These are phyloP conservation scores for Cinnamomum micranthum DNA, from an alignment of 164 flowering plant species.

Conservation along the genomic window DNA sequence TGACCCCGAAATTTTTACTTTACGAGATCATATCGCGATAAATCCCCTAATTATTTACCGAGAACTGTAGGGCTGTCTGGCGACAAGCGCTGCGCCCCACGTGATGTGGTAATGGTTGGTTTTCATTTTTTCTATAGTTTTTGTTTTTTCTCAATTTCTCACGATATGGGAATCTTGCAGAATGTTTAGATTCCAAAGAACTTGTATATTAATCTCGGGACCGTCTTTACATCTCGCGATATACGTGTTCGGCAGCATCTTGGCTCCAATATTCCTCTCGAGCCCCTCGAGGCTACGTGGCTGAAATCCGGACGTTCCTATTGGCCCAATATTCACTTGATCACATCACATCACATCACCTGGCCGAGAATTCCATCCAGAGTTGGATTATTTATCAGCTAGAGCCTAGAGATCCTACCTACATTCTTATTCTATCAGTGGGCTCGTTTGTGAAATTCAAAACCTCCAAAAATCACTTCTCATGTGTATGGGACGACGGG, in stretches of 20 bases:
- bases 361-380: background rate
- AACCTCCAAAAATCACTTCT: background rate
- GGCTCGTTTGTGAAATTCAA: background rate
- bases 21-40: background rate
- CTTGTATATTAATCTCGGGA: too few relatives aligned
- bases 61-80: background rate
- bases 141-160: too few relatives aligned
- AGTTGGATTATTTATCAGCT: background rate
- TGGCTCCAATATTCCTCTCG: conserved; percentile 33
- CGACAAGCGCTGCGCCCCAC: background rate
- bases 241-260: background rate
- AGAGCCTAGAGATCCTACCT: background rate
- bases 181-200: too few relatives aligned
- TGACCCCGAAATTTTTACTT: too few relatives aligned
- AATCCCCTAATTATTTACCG: background rate
- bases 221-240: too few relatives aligned
- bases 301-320: conserved; percentile 4
- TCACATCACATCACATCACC: background rate
- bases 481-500: too few relatives aligned
- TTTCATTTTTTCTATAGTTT: too few relatives aligned
- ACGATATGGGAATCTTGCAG: too few relatives aligned
- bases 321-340: background rate
- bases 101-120: background rate
- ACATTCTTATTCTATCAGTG: background rate
- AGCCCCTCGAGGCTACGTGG: conserved; percentile 32